Evolutionary conservation across 2,329 filamentous ascomycete genomes (phyloP), one percentile per base, ranked within the genome.

Genomic region (Eutypa lata): DNA sequence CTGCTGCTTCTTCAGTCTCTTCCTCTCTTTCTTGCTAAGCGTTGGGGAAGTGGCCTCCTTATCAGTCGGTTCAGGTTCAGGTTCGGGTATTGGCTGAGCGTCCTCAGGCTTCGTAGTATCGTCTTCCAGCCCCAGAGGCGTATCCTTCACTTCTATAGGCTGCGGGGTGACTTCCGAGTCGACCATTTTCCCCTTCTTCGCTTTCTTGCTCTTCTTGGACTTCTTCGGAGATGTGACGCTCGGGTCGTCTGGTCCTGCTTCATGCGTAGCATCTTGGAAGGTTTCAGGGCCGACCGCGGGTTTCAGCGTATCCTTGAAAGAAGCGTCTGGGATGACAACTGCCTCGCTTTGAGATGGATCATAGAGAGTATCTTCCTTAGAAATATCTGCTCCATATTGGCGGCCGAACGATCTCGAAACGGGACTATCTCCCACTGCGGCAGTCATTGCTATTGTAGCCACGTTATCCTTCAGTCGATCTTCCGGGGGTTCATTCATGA

Each of bases 391-490:
- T 19, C 19, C 38, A 13, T 42, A 19, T 42, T 18, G 38, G 19
- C 18, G 19, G 16, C 13, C n/a, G 16, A 19, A 42, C 38, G 8
- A 22, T 22, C 38, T 10, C 18, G 38, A 10, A 10, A 42, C 18
- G 11, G 5, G 38, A 49, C 42, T 22, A 40, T 21, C 43, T 18
- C 33, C 38, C 19, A 47, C 50, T 45, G 18, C 37, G n/a, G 47
- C 50, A 48, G 53, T 49, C 19, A 55, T 38, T 45, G 56, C 53
- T 21, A 22, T 47, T 10, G 47, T 47, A 24, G 24, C 44, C 16
- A 53, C 28, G 22, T 31, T 35, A 26, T 48, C 49, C 37, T 54
- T 50, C 13, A 31, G 31, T 31, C 47, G 47, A 22, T 49, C 47
- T 45, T 51, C 48, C 42, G 46, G 19, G 7, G 40, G 21, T 13